These are phyloP conservation scores for Yamadazyma phyllophila DNA, from an alignment of 805 yeast species.

Conservation along the genomic window DNA sequence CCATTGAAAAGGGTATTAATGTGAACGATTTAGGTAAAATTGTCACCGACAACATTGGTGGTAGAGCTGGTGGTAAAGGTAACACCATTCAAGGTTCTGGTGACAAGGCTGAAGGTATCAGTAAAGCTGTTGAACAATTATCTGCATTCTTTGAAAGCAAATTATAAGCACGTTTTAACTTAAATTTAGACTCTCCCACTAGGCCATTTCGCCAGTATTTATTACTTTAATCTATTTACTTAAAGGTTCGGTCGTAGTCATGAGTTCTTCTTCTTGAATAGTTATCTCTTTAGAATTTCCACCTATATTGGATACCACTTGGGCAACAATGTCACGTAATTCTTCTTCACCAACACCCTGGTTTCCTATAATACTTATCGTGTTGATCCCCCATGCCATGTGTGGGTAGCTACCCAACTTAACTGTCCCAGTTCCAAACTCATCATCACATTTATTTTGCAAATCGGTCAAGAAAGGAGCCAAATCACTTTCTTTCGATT, in stretches of 20 bases:
- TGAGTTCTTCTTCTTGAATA: conserved; percentile 53
- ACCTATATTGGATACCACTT: conserved; percentile 44
- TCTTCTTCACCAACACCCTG: conserved; percentile 24
- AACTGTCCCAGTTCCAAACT: conserved; percentile 34
- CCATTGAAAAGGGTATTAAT: conserved; percentile 65
- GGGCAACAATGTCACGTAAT: conserved; percentile 45
- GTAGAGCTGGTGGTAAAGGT: conserved; percentile 98
- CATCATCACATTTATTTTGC: conserved; percentile 40
- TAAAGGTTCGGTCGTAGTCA: conserved; percentile 28
- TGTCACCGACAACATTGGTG: conserved; percentile 79
- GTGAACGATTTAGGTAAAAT: conserved; percentile 72
- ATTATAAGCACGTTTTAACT: conserved; percentile 27
- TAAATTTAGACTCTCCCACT: not conserved
- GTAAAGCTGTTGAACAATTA: conserved; percentile 71
- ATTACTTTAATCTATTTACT: not conserved
- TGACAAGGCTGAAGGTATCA: conserved; percentile 66
- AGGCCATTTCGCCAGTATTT: not conserved
- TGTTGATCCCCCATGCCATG: conserved; percentile 56
- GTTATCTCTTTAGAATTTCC: conserved; percentile 56
- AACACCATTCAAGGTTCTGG: conserved; percentile 97
- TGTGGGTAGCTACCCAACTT: conserved; percentile 90
- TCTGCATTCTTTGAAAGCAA: conserved; percentile 59
- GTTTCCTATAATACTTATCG: conserved; percentile 73
- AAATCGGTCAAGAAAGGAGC: conserved; percentile 60
- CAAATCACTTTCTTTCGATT: conserved; percentile 58